A percentile compares a stretch with the other conserved stretches of the same genome.
Evolutionary conservation across 2,329 filamentous ascomycete genomes (phyloP).

Genomic region (Uncinocarpus reesii): DNA sequence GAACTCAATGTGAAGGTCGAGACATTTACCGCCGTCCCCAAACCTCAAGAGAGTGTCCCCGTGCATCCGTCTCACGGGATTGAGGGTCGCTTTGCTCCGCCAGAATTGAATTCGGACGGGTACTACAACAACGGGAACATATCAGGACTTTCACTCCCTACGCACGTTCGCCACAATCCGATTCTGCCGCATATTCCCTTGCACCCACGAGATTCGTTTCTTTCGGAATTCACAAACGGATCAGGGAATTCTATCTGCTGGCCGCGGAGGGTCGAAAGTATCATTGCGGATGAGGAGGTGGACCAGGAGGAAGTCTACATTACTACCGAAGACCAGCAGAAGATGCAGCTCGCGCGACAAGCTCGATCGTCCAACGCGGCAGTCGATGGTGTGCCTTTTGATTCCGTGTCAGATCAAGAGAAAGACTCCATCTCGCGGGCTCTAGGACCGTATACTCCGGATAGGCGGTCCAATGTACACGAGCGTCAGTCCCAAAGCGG

Average conservation of each 20-base stretch:
- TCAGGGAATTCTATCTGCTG: constrained; percentile 54
- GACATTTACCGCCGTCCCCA: constrained; percentile 52
- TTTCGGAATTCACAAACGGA: constrained; percentile 52
- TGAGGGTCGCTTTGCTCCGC: constrained; percentile 67
- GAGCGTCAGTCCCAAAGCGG: neutral
- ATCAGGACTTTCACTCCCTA: constrained; percentile 50
- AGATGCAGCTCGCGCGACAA: constrained; percentile 59
- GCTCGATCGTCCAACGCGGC: neutral
- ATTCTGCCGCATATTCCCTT: constrained; percentile 40
- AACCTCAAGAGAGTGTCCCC: constrained; percentile 43
- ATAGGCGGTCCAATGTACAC: neutral
- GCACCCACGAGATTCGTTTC: constrained; percentile 53
- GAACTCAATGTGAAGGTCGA: constrained; percentile 84
- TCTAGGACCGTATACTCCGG: neutral
- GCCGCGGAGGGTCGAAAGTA: constrained; percentile 59
- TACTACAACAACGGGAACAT: constrained; percentile 62
- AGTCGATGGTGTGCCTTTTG: constrained; percentile 5
- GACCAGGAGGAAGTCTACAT: constrained; percentile 41
- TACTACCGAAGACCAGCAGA: constrained; percentile 63
- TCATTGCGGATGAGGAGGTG: constrained; percentile 67
- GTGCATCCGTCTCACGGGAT: constrained; percentile 64
- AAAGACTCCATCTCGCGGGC: constrained; percentile 8
- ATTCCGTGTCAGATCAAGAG: constrained; percentile 6
- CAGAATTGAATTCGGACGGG: constrained; percentile 56
- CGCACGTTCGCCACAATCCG: constrained; percentile 37